Evolutionary conservation across 1,139 yeast genomes (phyloP), one percentile per base, ranked within the genome.

Genomic region (Suhomyces terraborum): DNA sequence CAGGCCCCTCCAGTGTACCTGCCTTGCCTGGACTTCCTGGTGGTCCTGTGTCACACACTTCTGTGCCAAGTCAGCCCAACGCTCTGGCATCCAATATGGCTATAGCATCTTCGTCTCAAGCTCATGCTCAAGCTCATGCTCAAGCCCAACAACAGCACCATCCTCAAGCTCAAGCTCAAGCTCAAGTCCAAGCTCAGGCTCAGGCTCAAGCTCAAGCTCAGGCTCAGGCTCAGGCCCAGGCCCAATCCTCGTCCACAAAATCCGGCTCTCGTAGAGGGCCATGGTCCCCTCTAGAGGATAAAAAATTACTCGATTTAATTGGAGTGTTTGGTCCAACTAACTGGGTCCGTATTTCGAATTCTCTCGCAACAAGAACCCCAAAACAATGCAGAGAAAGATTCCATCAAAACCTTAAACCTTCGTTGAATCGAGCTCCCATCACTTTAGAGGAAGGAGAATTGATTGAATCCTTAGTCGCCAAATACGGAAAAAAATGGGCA

Each of bases 321-420:
- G 70, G 78, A 35, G 64, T 79, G 36, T 84, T 79, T 61, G 95
- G 95, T n/a, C 91, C 95, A 8, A 76, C 88, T 38, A 88, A 88
- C 61, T 89, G 97, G 96, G 96, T 88, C 9, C 75, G 88, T 43
- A 88, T 88, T 25, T 81, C 95, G 17, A 84, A 82, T 51, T 72
- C 78, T 46, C 69, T 89, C 45, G 82, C 82, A 35, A 77, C 95
- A 6, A 71, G 97, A 48, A 84, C 95, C 3, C 95, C 96, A 10
- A 89, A 89, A 59, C 97, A 89, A 63, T 88, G 96, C 58, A 73
- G 97, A 32, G 97, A 89, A 60, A 74, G 97, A 18, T 89, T 86
- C 64, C 96, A 89, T 62, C 96, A 89, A 64, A 88, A 88, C 64
- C 75, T 89, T 53, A 89, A 89, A 62, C 96, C 96, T 6, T 70